Evolutionary conservation across 2,329 filamentous ascomycete species (phyloP), one percentile per base, ranked within the genome.

Genomic region (Aspergillus sp.): DNA sequence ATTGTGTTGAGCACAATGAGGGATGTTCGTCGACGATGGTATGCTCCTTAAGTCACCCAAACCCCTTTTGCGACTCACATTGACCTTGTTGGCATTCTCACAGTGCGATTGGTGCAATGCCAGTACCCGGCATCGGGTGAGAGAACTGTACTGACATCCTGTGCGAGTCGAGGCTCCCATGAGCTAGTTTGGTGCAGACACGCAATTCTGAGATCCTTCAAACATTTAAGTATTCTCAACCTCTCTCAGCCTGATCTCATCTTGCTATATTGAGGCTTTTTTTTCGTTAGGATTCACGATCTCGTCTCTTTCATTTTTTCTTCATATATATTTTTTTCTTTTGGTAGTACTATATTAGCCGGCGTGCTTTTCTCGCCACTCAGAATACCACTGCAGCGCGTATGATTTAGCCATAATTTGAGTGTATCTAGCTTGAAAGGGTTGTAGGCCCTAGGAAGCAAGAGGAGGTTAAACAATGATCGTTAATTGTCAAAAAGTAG

Each of bases 1-100:
- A 96, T 74, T 97, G 93, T 74, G 83, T 89, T 62, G 83, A 89
- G 58, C 91, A 96, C 72, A 92, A 96, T 66, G 90, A 92, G 66
- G 90, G 91, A 15, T 94, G 90, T 42, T 90, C 88, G 11, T 77
- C 82, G n/a, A 87, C 82, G 71, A 79, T 76, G 68, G 78, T 80
- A 74, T 55, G 73, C 59, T 54, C 17, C 30, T 42, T 48, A 4
- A 32, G 23, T 42, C 11, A 27, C 21, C 27, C 47, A 13, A 19
- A 32, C 6, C 8, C 30, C 36, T 11, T 13, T 11, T 8, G 19
- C 8, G 25, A 5, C 11, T 8, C 21, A 42, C 30, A 25, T 38
- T 54, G 32, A 51, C 41, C 13, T 36, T 19, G 19, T 54, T 60
- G 59, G 64, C 47, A 38, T 19, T 53, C 11, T 54, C 38, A 36